phyloP scores from a whole-genome alignment of 148 eudicot genomes.

The Dysphania ambrosioides region DNA sequence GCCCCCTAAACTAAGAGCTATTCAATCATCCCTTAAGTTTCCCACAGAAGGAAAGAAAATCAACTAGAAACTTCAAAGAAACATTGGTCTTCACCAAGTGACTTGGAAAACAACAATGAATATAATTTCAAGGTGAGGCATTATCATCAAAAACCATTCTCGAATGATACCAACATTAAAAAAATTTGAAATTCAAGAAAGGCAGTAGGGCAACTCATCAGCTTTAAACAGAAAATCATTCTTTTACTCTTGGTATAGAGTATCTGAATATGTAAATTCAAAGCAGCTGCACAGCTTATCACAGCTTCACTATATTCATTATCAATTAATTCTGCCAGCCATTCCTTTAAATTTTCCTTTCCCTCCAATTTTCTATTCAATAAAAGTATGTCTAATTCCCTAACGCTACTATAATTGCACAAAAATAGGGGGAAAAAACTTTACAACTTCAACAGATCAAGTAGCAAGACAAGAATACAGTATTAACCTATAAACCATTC shows the following conservation, averaged over 20 bases:
- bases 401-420: not conserved
- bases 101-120: too few species aligned
- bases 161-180: too few species aligned
- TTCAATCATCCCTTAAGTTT: too few species aligned
- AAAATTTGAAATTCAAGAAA: too few species aligned
- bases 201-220: not conserved
- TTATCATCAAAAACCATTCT: too few species aligned
- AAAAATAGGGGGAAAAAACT: not conserved
- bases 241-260: too few species aligned
- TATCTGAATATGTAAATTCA: too few species aligned
- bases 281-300: not conserved
- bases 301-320: not conserved
- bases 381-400: not conserved
- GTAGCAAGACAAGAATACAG: slow-evolving; percentile 9
- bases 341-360: not conserved
- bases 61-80: too few species aligned
- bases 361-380: not conserved
- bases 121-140: too few species aligned
- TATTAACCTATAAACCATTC: not conserved
- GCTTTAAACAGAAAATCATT: not conserved
- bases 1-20: not conserved
- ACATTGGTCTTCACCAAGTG: too few species aligned
- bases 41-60: too few species aligned
- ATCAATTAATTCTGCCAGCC: not conserved
- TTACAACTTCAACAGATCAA: not conserved